Evolutionary conservation across 2,329 filamentous ascomycete genomes (phyloP).

Genomic region (Didymella sp.): DNA sequence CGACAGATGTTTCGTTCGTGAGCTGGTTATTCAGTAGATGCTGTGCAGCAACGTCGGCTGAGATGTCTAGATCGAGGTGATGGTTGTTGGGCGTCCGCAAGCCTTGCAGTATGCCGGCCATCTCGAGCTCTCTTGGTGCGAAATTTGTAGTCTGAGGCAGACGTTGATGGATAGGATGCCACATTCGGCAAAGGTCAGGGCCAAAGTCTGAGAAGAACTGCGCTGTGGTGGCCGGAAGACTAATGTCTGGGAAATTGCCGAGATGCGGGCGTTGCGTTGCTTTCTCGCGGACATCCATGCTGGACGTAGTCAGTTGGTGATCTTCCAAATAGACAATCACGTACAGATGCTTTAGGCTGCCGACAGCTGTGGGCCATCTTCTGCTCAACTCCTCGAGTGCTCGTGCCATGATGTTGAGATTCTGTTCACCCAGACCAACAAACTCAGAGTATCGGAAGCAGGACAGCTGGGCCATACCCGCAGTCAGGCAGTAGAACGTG

Average conservation of each 20-base stretch:
- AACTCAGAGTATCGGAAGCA: constrained; percentile 48
- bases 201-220: constrained; percentile 45
- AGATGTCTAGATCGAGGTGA: constrained; percentile 30
- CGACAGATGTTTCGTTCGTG: constrained; percentile 22
- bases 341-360: constrained; percentile 40
- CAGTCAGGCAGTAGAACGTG: constrained; percentile 52
- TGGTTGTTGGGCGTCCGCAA: constrained; percentile 35
- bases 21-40: constrained; percentile 29
- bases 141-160: constrained; percentile 29
- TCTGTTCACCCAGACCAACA: constrained; percentile 36
- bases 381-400: constrained; percentile 42
- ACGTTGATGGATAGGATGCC: constrained; percentile 34
- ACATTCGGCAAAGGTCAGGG: constrained; percentile 43
- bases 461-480: constrained; percentile 51
- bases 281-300: constrained; percentile 44
- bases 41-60: constrained; percentile 22
- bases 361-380: constrained; percentile 43
- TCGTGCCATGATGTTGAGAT: constrained; percentile 36
- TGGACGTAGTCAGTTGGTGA: neutral
- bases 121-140: constrained; percentile 39
- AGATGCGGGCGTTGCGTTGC: constrained; percentile 36
- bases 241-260: constrained; percentile 39
- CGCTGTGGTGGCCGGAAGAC: constrained; percentile 31
- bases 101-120: constrained; percentile 42
- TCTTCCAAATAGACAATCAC: neutral